Evolutionary conservation across 306 rosid genomes (phyloP).

Genomic region (Acacia acuminata): DNA sequence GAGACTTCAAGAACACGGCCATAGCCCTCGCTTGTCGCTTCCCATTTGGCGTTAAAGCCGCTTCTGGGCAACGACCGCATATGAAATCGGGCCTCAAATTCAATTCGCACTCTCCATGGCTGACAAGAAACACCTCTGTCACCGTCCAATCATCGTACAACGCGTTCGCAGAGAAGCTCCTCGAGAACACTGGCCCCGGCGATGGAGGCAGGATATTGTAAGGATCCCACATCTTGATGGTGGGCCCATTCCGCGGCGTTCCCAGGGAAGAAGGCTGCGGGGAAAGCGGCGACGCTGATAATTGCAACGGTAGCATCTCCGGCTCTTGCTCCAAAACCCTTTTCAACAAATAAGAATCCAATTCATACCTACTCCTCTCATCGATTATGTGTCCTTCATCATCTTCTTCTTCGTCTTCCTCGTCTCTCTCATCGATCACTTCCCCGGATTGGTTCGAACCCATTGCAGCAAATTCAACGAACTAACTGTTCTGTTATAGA

Average conservation of each 20-base stretch:
- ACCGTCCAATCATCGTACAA: conserved; percentile 58
- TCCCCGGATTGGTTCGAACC: conserved; percentile 71
- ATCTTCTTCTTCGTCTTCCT: conserved; percentile 47
- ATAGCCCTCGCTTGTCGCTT: conserved; percentile 90
- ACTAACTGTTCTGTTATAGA: too few species aligned
- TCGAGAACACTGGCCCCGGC: conserved; percentile 48
- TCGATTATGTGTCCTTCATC: conserved; percentile 43
- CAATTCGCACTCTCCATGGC: conserved; percentile 88
- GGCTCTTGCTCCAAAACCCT: conserved; percentile 94
- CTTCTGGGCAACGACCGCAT: conserved; percentile 71
- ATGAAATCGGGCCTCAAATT: conserved; percentile 77
- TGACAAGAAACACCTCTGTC: conserved; percentile 77
- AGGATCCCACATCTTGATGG: conserved; percentile 98
- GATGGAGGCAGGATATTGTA: conserved; percentile 82
- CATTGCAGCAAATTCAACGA: conserved; percentile 33
- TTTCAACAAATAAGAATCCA: conserved; percentile 57
- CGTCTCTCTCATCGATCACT: conserved; percentile 57
- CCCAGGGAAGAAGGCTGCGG: conserved; percentile 93
- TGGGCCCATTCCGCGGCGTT: conserved; percentile 88
- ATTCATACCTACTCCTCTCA: conserved; percentile 35
- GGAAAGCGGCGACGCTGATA: conserved; percentile 93
- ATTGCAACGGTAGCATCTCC: conserved; percentile 89
- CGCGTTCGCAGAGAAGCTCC: conserved; percentile 57
- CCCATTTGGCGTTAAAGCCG: conserved; percentile 67
- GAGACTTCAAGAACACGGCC: conserved; percentile 90